Conservation (phyloP, 2,329 filamentous ascomycete species). For the Apiospora hydei region DNA sequence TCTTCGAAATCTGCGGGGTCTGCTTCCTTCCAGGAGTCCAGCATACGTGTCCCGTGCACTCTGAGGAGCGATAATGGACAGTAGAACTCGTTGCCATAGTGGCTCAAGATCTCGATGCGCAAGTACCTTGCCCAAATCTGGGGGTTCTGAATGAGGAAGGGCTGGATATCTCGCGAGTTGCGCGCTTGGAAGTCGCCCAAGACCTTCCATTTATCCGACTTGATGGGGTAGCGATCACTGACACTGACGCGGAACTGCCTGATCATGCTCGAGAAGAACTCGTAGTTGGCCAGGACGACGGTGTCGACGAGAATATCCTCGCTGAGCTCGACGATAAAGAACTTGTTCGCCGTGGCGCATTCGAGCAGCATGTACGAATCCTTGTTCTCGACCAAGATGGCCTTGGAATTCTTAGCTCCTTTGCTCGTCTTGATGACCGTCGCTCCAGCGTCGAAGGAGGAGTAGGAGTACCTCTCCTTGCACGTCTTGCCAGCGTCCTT, state of each 20-base stretch:
- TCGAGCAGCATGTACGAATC: slow-evolving; percentile 98
- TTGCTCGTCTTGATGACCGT: slow-evolving; percentile 90
- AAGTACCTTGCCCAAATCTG: slow-evolving; percentile 96
- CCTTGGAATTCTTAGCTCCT: slow-evolving; percentile 85
- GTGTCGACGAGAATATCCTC: slow-evolving; percentile 89
- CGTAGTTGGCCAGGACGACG: slow-evolving; percentile 95
- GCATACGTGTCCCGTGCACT: slow-evolving; percentile 94
- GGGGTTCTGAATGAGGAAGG: slow-evolving; percentile 92
- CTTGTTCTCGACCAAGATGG: slow-evolving; percentile 94
- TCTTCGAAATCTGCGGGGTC: slow-evolving; percentile 59
- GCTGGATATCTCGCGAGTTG: slow-evolving; percentile 92
- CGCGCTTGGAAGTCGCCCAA: slow-evolving; percentile 88
- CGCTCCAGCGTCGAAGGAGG: slow-evolving; percentile 95
- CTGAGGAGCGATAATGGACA: slow-evolving; percentile 90
- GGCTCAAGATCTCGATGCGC: slow-evolving; percentile 87
- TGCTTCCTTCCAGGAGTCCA: slow-evolving; percentile 89
- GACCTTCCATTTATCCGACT: slow-evolving; percentile 89
- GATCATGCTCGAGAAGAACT: slow-evolving; percentile 98
- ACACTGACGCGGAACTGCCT: slow-evolving; percentile 90
- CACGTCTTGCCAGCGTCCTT: slow-evolving; percentile 97
- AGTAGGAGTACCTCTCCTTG: slow-evolving; percentile 97
- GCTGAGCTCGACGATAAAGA: slow-evolving; percentile 92
- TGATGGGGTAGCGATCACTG: slow-evolving; percentile 93
- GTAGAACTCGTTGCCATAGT: slow-evolving; percentile 97
- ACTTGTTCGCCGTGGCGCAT: slow-evolving; percentile 87